Conservation (phyloP, 2,329 filamentous ascomycete species). For the Colletotrichum simmondsii region DNA sequence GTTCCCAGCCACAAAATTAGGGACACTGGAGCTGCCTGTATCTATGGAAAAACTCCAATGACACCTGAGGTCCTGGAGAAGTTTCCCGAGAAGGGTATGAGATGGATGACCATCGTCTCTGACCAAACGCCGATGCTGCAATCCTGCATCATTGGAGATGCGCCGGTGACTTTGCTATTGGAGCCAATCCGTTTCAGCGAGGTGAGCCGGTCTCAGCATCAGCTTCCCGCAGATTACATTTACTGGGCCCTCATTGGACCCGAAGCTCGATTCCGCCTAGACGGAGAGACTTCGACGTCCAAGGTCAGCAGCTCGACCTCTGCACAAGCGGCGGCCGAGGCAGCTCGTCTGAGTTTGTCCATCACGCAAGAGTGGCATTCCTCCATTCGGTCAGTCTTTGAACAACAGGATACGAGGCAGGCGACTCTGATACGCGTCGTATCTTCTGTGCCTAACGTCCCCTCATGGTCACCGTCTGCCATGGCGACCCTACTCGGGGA, state of each 20-base stretch:
- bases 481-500: conserved; percentile 70
- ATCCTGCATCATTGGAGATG: conserved; percentile 68
- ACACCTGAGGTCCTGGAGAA: conserved; percentile 64
- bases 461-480: conserved; percentile 68
- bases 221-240: conserved; percentile 2
- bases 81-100: conserved; percentile 72
- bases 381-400: conserved; percentile 65
- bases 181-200: conserved; percentile 53
- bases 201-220: not conserved
- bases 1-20: conserved; percentile 60
- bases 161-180: conserved; percentile 62
- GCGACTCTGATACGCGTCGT: conserved; percentile 76
- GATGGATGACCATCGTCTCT: conserved; percentile 68
- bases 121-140: conserved; percentile 72
- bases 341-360: not conserved
- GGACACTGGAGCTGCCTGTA: conserved; percentile 71
- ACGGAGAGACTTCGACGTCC: not conserved
- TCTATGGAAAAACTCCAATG: conserved; percentile 73
- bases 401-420: conserved; percentile 65
- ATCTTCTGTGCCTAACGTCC: conserved; percentile 70
- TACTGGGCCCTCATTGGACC: conserved; percentile 19
- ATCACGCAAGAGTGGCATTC: conserved; percentile 57
- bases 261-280: conserved; percentile 5
- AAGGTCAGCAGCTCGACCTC: not conserved
- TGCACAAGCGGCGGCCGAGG: not conserved